phyloP scores from a whole-genome alignment of 1,284 basidiomycete species.

The Afroboletus lepidellus region DNA sequence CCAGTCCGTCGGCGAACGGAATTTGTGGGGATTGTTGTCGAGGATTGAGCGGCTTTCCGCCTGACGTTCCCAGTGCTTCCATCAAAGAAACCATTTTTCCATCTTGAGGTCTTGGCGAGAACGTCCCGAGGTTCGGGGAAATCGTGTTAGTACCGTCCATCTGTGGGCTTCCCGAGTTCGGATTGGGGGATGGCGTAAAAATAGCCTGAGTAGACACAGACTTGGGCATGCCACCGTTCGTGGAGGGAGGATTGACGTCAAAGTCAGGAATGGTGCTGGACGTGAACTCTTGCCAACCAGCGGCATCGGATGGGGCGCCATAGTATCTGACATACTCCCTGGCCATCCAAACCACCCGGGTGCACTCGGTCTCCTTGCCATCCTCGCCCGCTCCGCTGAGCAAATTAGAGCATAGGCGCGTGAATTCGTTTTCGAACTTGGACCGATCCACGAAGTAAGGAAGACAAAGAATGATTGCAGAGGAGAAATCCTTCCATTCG shows the following conservation, averaged over 20 bases:
- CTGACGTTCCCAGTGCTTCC: constrained; percentile 40
- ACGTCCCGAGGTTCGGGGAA: constrained; percentile 52
- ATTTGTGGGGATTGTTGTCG: constrained; percentile 26
- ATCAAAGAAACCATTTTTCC: constrained; percentile 45
- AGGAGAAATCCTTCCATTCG: constrained; percentile 61
- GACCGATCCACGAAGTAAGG: constrained; percentile 53
- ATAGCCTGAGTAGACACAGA: constrained; percentile 55
- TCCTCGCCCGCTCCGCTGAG: constrained; percentile 54
- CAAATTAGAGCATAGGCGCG: constrained; percentile 62
- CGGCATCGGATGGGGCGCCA: constrained; percentile 47
- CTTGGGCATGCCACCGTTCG: constrained; percentile 38
- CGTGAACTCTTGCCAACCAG: constrained; percentile 61
- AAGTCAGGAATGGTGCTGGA: constrained; percentile 46
- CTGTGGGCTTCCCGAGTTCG: constrained; percentile 37
- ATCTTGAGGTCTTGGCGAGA: constrained; percentile 59
- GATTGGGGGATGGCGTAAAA: constrained; percentile 46
- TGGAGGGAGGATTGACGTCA: constrained; percentile 17
- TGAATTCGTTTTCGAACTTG: constrained; percentile 68
- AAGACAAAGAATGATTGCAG: constrained; percentile 55
- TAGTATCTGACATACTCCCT: constrained; percentile 62
- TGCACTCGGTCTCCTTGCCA: constrained; percentile 39
- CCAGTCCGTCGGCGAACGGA: constrained; percentile 19
- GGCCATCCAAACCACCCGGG: constrained; percentile 60
- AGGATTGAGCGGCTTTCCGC: constrained; percentile 15
- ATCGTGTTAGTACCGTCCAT: constrained; percentile 3